These are phyloP conservation scores for Colletotrichum sidae DNA, from an alignment of 2,329 filamentous ascomycete genomes.

Conservation along the genomic window DNA sequence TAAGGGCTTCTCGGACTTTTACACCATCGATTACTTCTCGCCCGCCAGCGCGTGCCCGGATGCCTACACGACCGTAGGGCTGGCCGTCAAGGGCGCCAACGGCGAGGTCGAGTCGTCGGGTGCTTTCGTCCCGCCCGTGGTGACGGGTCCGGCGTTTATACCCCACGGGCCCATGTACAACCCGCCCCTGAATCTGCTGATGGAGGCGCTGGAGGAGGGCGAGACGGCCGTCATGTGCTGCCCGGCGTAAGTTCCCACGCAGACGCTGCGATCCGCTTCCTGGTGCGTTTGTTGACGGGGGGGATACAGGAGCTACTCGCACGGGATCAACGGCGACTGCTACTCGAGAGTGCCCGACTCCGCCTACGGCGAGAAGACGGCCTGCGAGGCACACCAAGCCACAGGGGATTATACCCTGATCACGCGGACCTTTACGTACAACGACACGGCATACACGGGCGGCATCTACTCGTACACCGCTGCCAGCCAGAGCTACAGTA, in stretches of 20 bases:
- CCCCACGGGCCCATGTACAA: background rate
- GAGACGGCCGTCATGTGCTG: conserved; percentile 24
- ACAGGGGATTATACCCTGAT: background rate
- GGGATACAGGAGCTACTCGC: background rate
- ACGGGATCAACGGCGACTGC: conserved; percentile 10
- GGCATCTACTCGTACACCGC: background rate
- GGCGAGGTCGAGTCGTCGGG: conserved; percentile 23
- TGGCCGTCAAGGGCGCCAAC: conserved; percentile 12
- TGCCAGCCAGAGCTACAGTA: background rate
- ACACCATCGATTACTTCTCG: conserved; percentile 40
- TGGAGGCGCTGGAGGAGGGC: background rate
- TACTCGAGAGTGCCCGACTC: conserved; percentile 1
- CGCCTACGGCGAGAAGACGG: conserved; percentile 8
- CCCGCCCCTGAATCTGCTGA: conserved; percentile 20
- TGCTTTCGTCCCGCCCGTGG: conserved; percentile 8
- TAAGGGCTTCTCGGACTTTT: background rate
- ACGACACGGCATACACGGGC: conserved; percentile 12
- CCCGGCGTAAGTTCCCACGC: conserved; percentile 7
- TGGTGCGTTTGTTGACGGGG: no score
- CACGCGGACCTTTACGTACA: conserved; percentile 20
- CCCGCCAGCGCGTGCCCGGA: conserved; percentile 41
- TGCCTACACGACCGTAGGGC: conserved; percentile 42
- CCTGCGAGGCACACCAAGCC: background rate
- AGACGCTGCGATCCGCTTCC: no score
- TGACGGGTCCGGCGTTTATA: background rate